Evolutionary conservation across 768 basidiomycete genomes (phyloP).

Genomic region (Lactarius vividus): DNA sequence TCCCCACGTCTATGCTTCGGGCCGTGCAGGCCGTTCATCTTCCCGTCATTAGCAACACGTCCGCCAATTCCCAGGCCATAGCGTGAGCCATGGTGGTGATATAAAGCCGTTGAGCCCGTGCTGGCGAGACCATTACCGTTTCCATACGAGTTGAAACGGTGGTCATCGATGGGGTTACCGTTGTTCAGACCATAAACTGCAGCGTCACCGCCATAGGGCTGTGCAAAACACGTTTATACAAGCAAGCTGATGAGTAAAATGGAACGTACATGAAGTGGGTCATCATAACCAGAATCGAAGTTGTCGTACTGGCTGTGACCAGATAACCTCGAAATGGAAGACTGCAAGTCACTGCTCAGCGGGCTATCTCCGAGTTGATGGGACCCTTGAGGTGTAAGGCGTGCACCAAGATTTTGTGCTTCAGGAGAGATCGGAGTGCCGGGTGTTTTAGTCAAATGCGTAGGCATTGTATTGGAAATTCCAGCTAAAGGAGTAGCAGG

Average conservation of each 20-base stretch:
- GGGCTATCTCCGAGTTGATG: slow-evolving; percentile 51
- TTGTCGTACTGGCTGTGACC: slow-evolving; percentile 54
- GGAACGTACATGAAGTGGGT: slow-evolving; percentile 48
- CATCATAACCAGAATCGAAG: slow-evolving; percentile 59
- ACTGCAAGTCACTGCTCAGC: slow-evolving; percentile 59
- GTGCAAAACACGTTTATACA: slow-evolving; percentile 24
- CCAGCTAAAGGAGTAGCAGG: slow-evolving; percentile 74
- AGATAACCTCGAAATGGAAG: slow-evolving; percentile 68
- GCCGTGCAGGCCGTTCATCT: slow-evolving; percentile 89
- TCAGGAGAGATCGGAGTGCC: slow-evolving; percentile 66
- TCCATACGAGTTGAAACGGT: slow-evolving; percentile 56
- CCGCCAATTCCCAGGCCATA: slow-evolving; percentile 66
- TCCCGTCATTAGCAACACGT: slow-evolving; percentile 56
- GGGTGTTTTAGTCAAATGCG: slow-evolving; percentile 61
- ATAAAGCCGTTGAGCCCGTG: slow-evolving; percentile 70
- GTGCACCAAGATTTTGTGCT: slow-evolving; percentile 57
- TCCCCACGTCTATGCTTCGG: slow-evolving; percentile 95
- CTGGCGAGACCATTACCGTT: slow-evolving; percentile 31
- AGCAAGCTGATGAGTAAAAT: slow-evolving; percentile 6
- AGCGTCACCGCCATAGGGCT: slow-evolving; percentile 58
- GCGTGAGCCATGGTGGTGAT: slow-evolving; percentile 74
- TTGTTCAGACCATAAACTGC: slow-evolving; percentile 39
- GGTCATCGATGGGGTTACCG: slow-evolving; percentile 44
- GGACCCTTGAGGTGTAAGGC: slow-evolving; percentile 46
- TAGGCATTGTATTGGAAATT: slow-evolving; percentile 45